Evolutionary conservation across 1,139 yeast species (phyloP).

Genomic region (Zygosaccharomyces pseudobailii): DNA sequence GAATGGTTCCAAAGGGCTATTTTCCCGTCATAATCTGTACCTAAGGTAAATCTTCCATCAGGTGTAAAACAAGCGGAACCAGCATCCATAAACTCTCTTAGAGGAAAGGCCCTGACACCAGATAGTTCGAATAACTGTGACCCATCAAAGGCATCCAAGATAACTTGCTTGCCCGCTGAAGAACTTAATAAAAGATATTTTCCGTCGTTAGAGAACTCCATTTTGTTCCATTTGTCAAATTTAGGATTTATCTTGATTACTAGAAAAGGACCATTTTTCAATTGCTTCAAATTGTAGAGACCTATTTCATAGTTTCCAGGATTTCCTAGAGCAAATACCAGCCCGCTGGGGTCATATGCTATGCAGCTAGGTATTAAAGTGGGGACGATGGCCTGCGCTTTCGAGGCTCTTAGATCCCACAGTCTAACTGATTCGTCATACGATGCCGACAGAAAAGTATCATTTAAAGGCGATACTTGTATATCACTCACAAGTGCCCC

Average conservation of each 20-base stretch:
- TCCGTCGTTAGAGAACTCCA: conserved; percentile 84
- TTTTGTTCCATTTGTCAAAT: conserved; percentile 51
- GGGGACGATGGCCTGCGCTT: conserved; percentile 59
- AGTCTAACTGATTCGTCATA: conserved; percentile 74
- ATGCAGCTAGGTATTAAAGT: conserved; percentile 53
- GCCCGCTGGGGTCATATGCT: conserved; percentile 80
- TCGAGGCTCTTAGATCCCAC: conserved; percentile 75
- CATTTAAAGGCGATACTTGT: conserved; percentile 70
- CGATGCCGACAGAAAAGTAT: conserved; percentile 64
- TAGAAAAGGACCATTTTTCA: conserved; percentile 53
- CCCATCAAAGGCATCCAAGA: conserved; percentile 73
- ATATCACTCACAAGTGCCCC: conserved; percentile 65
- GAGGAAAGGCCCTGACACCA: conserved; percentile 42
- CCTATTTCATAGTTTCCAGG: conserved; percentile 45
- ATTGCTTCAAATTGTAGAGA: conserved; percentile 56
- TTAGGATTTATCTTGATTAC: conserved; percentile 38
- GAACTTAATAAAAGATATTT: conserved; percentile 67
- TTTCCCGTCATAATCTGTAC: conserved; percentile 50
- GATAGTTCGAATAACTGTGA: conserved; percentile 47
- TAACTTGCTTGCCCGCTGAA: conserved; percentile 45
- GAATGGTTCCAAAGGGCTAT: conserved; percentile 62
- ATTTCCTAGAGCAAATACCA: conserved; percentile 70
- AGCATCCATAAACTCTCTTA: conserved; percentile 46
- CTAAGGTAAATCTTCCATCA: conserved; percentile 72
- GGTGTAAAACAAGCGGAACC: conserved; percentile 73